phyloP scores from a whole-genome alignment of 495 filamentous ascomycete species.

The Aspergillus baeticus region DNA sequence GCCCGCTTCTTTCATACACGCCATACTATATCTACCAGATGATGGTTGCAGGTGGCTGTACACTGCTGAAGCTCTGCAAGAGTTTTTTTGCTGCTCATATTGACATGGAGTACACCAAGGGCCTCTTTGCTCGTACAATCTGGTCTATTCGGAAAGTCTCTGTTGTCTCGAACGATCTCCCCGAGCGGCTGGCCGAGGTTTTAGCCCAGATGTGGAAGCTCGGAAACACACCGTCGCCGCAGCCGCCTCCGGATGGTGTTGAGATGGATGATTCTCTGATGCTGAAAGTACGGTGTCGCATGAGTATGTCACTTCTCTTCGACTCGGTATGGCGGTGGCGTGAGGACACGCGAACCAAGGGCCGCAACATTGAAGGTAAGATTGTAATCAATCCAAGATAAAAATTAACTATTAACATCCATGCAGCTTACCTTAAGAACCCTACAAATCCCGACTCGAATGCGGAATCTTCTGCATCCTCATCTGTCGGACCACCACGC shows the following conservation, averaged over 20 bases:
- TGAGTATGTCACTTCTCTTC: conserved; percentile 91
- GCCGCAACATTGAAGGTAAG: conserved; percentile 76
- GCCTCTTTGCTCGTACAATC: conserved; percentile 75
- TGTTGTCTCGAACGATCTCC: conserved; percentile 79
- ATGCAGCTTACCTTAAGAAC: conserved; percentile 70
- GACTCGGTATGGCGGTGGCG: conserved; percentile 94
- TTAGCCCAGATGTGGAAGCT: conserved; percentile 91
- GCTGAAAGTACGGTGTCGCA: conserved; percentile 82
- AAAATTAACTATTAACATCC: conserved; percentile 6
- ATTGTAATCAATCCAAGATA: neutral
- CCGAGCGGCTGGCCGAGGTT: conserved; percentile 82
- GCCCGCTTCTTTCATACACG: conserved; percentile 61
- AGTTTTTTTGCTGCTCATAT: conserved; percentile 73
- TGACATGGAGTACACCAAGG: conserved; percentile 70
- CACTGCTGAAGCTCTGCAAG: conserved; percentile 79
- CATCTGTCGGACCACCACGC: conserved; percentile 39
- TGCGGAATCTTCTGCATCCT: conserved; percentile 69
- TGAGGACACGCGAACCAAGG: conserved; percentile 78
- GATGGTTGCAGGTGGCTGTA: conserved; percentile 84
- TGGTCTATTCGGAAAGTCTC: conserved; percentile 73
- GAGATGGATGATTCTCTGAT: conserved; percentile 69
- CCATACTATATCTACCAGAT: conserved; percentile 91
- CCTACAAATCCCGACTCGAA: conserved; percentile 82
- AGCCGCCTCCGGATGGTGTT: conserved; percentile 26
- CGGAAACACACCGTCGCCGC: conserved; percentile 49